Base-by-base conservation (phyloP, 768 basidiomycete genomes). In the Gymnopilus dilepis region DNA sequence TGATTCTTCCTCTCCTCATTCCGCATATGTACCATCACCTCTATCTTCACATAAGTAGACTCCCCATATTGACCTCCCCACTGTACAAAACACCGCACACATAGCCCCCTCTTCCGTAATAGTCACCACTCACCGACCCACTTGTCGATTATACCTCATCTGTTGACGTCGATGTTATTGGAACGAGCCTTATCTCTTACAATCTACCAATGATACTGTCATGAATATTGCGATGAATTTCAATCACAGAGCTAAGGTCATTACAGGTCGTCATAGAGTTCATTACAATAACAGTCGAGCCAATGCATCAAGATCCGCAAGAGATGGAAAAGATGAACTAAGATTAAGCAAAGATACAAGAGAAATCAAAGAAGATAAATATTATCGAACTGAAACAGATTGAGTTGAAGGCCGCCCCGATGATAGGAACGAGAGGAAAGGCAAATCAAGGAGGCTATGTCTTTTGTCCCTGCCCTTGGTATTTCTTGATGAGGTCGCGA, bases 401-500 rank as follows among this genome's bases (percentile, higher is more conserved):
- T 48, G 47, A 13, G 15, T 42, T 47, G 31, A 24, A 38, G 17
- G 56, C 24, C 21, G 33, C 28, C 26, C 22, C 52, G 13, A 21
- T 43, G 28, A 17, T 17, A 33, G 1, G 41, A 17, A 56, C 4
- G 6, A 42, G 40, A 15, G 33, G 33, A 30, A 12, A 19, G n/a
- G 30, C 11, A 17, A n/a, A 37, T 21, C 31, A 37, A 24, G 15
- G 5, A 37, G 19, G 40, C 42, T 63, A 65, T 22, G 63, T 60
- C 56, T 65, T 67, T 38, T 67, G 66, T 13, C 55, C 63, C 22
- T 65, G 66, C 21, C 79, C 79, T 74, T 94, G 91, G 70, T 92
- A 94, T 68, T 91, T 90, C 83, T 87, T 89, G 71, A 93, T 93
- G 63, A 93, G 77, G 74, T 92, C 91, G 58, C 90, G 78, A 65